phyloP scores from a whole-genome alignment of 148 eudicot genomes.

The Camellia sinensis region DNA sequence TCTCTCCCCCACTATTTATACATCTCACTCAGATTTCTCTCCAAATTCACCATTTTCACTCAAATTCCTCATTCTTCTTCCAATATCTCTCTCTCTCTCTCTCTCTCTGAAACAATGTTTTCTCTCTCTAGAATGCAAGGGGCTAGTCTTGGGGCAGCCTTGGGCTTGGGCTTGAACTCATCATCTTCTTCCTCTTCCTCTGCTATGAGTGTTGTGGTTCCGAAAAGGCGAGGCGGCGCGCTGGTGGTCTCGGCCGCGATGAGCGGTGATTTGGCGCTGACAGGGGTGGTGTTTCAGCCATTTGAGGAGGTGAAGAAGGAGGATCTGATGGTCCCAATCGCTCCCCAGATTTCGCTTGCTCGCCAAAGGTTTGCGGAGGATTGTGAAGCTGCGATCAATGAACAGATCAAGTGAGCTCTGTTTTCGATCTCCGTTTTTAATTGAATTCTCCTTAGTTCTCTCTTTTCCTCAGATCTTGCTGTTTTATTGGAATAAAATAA shows the following conservation, averaged over 20 bases:
- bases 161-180: background rate
- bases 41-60: too few relatives aligned
- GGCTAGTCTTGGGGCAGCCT: background rate
- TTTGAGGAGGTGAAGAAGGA: conserved; percentile 80
- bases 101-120: conserved; percentile 14
- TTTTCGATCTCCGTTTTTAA: too few relatives aligned
- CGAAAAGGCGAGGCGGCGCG: conserved; percentile 20
- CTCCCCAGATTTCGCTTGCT: conserved; percentile 57
- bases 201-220: background rate
- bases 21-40: too few relatives aligned
- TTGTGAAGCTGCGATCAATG: conserved; percentile 73
- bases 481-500: too few relatives aligned
- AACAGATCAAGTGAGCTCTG: conserved; percentile 78
- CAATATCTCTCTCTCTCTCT: background rate
- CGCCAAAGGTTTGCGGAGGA: conserved; percentile 49
- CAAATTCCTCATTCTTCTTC: background rate
- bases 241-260: conserved; percentile 27
- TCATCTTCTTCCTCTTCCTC: background rate
- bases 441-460: too few relatives aligned
- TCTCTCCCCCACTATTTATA: conserved; percentile 22
- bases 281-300: conserved; percentile 72
- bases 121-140: conserved; percentile 14
- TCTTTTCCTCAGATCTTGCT: background rate
- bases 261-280: conserved; percentile 18
- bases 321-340: conserved; percentile 45